These are phyloP conservation scores for Talaromyces sp. DNA, from an alignment of 2,329 filamentous ascomycete genomes.

Conservation along the genomic window DNA sequence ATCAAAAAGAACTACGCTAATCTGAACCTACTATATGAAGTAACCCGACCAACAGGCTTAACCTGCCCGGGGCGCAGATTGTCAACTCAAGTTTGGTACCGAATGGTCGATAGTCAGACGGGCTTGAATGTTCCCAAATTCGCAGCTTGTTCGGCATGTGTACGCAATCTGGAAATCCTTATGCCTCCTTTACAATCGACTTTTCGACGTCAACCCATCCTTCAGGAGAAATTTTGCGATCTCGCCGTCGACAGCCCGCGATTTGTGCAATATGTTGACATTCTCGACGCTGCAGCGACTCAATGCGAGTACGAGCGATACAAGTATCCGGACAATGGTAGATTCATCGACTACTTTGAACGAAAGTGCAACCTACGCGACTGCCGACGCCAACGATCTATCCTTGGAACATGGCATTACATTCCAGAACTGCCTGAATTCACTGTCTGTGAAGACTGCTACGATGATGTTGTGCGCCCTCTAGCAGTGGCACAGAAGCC, in stretches of 20 bases:
- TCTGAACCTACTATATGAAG: conserved; percentile 64
- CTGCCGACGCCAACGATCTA: conserved; percentile 63
- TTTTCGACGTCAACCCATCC: conserved; percentile 53
- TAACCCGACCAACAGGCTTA: conserved; percentile 61
- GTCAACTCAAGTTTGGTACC: conserved; percentile 68
- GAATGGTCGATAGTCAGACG: conserved; percentile 66
- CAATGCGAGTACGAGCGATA: conserved; percentile 30
- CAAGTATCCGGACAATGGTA: conserved; percentile 52
- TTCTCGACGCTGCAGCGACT: conserved; percentile 54
- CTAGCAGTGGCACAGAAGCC: conserved; percentile 53
- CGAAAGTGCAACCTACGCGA: conserved; percentile 58
- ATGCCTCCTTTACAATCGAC: conserved; percentile 68
- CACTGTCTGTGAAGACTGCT: conserved; percentile 85
- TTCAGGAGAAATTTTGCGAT: conserved; percentile 60
- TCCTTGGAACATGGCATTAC: conserved; percentile 70
- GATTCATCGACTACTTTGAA: conserved; percentile 62
- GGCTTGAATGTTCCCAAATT: conserved; percentile 66
- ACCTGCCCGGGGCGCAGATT: conserved; percentile 58
- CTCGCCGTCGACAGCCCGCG: conserved; percentile 61
- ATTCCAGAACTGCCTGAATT: conserved; percentile 73
- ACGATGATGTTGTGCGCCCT: conserved; percentile 73
- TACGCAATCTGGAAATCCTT: conserved; percentile 66
- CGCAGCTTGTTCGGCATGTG: conserved; percentile 70
- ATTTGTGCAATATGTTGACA: conserved; percentile 56
- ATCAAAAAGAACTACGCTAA: conserved; percentile 66